Evolutionary conservation across 306 rosid species (phyloP).

Genomic region (Inga oerstediana): DNA sequence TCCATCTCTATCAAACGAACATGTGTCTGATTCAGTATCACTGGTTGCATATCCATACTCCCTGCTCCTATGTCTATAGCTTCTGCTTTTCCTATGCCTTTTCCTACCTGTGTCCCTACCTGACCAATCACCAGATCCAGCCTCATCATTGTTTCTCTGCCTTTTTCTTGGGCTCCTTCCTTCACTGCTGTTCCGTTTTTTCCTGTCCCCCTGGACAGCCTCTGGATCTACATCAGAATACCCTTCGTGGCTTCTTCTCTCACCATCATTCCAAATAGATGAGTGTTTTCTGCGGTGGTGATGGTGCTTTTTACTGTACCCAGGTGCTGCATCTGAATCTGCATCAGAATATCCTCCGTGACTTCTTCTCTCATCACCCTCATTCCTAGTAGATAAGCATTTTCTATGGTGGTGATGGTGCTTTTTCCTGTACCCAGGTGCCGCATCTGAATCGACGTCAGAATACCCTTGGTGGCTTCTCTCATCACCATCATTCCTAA

Average conservation of each 20-base stretch:
- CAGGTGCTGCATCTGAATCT: constrained; percentile 25
- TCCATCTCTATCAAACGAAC: constrained; percentile 34
- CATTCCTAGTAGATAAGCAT: constrained; percentile 36
- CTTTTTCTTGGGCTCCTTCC: constrained; percentile 47
- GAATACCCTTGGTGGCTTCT: constrained; percentile 41
- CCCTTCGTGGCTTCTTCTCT: constrained; percentile 36
- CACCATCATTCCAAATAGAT: constrained; percentile 30
- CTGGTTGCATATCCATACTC: constrained; percentile 9
- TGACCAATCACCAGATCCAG: constrained; percentile 6
- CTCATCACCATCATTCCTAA: constrained; percentile 25
- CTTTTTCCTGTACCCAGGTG: constrained; percentile 20
- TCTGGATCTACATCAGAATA: constrained; percentile 46
- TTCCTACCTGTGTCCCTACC: constrained; percentile 29
- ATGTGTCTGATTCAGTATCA: constrained; percentile 35
- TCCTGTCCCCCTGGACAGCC: constrained; percentile 15
- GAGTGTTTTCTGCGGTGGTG: constrained; percentile 22
- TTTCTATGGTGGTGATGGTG: constrained; percentile 27
- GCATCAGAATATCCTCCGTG: constrained; percentile 46
- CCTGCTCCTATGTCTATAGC: constrained; percentile 29
- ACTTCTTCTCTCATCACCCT: constrained; percentile 35
- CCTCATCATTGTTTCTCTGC: constrained; percentile 28
- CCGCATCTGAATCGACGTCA: constrained; percentile 35
- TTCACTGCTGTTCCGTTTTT: constrained; percentile 27
- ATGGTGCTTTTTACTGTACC: constrained; percentile 20
- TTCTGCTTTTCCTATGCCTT: constrained; percentile 42